Conservation (phyloP, 1,284 basidiomycete species). For the Polyporus tsugae region DNA sequence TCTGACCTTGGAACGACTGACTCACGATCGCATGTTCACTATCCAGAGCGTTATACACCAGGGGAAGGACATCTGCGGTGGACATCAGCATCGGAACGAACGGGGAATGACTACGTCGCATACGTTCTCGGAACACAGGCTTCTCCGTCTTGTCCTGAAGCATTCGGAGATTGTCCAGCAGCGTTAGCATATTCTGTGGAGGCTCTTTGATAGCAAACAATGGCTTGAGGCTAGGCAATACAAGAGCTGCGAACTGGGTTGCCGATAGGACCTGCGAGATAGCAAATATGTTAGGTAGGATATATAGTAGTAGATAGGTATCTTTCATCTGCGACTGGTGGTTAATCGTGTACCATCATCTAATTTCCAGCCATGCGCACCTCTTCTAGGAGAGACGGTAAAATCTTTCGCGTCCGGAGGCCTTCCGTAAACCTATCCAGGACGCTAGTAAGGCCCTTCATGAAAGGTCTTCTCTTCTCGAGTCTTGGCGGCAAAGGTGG, state of each 20-base stretch:
- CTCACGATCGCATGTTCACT: conserved; percentile 85
- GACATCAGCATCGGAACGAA: neutral
- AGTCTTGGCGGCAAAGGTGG: conserved; percentile 94
- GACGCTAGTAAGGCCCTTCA: conserved; percentile 89
- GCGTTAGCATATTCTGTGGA: conserved; percentile 94
- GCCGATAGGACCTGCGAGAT: conserved; percentile 86
- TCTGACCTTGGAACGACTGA: conserved; percentile 8
- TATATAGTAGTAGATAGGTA: conserved; percentile 89
- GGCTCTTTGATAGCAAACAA: conserved; percentile 94
- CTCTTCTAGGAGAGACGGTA: conserved; percentile 96
- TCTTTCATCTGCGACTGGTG: conserved; percentile 85
- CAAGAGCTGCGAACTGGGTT: conserved; percentile 82
- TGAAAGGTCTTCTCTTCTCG: conserved; percentile 96
- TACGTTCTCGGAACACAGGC: conserved; percentile 87
- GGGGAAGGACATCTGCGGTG: conserved; percentile 84
- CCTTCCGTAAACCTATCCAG: conserved; percentile 90
- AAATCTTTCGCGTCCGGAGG: conserved; percentile 87
- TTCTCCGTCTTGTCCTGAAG: conserved; percentile 93
- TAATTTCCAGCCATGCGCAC: conserved; percentile 49
- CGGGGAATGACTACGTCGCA: conserved; percentile 42
- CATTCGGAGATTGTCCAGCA: conserved; percentile 89
- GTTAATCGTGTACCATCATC: neutral
- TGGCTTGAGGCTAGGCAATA: conserved; percentile 90
- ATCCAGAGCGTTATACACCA: conserved; percentile 96
- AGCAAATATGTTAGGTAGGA: conserved; percentile 97